Evolutionary conservation across 108 stramenopile species (phyloP), one percentile per base, ranked within the genome.

Genomic region (Cyclotella cryptica): DNA sequence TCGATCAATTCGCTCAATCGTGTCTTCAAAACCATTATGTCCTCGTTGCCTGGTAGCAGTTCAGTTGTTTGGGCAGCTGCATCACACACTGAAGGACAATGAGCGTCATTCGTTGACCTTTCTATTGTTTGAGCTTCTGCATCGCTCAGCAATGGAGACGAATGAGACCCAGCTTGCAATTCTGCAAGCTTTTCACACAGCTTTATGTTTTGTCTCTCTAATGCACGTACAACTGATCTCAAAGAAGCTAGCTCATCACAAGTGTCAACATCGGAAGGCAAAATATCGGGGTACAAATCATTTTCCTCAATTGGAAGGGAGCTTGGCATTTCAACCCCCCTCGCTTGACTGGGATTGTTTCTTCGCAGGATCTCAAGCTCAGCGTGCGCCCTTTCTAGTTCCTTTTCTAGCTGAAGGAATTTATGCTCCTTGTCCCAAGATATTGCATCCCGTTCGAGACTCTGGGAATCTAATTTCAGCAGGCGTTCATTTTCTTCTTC

Each of bases 401-500:
- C 61, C 43, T 66, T 26, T 61, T 66, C 19, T 17, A 72, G 40
- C 10, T 54, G 10, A 22, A 66, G 57, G 14, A 79, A 13, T 30
- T 57, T 27, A 39, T 71, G 42, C 18, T 79, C 71, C 17, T 72
- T 71, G n/a, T 71, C 78, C 64, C 70, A 72, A 26, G 51, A 53
- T 3, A 46, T 43, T 45, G 78, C 78, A 39, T 79, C 78, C 24
- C 40, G 43, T 44, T 83, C 71, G 15, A 83, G 47, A 22, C 49
- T 71, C 17, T 75, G 69, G 28, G 24, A 24, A 12, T 83, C 75
- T 13, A 71, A 45, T 21, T 63, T 30, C 55, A 67, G 21, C 44
- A 83, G 65, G 0, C 71, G 57, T 43, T 77, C 43, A 53, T 73
- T 83, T 11, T 83, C 82, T 49, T 60, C 63, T 57, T 83, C 75